phyloP scores from a whole-genome alignment of 2,329 filamentous ascomycete genomes.

The Diaporthe ilicicola region DNA sequence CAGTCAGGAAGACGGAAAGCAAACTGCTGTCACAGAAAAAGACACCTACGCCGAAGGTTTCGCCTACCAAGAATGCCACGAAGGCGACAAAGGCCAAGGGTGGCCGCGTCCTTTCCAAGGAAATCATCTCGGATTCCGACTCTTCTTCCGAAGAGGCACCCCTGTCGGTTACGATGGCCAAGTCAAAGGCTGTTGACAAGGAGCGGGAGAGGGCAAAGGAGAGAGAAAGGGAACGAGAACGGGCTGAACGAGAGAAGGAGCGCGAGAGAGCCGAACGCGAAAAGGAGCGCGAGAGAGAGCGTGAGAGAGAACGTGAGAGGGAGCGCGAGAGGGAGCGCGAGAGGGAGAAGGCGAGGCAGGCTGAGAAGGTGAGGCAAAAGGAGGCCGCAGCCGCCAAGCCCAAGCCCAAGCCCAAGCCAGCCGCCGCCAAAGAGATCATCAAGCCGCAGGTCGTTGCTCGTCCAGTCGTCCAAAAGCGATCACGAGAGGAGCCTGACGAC shows the following conservation, averaged over 20 bases:
- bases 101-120: conserved; percentile 61
- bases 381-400: conserved; percentile 40
- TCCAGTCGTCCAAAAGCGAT: conserved; percentile 55
- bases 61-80: conserved; percentile 51
- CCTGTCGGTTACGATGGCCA: conserved; percentile 46
- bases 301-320: conserved; percentile 2
- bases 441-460: conserved; percentile 39
- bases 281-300: neutral
- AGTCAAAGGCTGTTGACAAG: conserved; percentile 34
- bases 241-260: conserved; percentile 10
- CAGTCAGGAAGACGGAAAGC: conserved; percentile 67
- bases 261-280: neutral
- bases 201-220: conserved; percentile 26
- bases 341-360: conserved; percentile 34
- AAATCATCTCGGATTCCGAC: conserved; percentile 63
- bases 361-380: conserved; percentile 40
- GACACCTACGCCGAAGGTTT: conserved; percentile 46
- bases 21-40: conserved; percentile 56
- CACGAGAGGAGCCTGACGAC: conserved; percentile 56
- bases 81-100: conserved; percentile 45
- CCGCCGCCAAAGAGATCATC: conserved; percentile 45
- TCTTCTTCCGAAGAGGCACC: conserved; percentile 61
- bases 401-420: conserved; percentile 49
- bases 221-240: conserved; percentile 15
- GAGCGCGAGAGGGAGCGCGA: conserved; percentile 27